Evolutionary conservation across 768 basidiomycete genomes (phyloP), one percentile per base, ranked within the genome.

Genomic region (Collybia sp.): DNA sequence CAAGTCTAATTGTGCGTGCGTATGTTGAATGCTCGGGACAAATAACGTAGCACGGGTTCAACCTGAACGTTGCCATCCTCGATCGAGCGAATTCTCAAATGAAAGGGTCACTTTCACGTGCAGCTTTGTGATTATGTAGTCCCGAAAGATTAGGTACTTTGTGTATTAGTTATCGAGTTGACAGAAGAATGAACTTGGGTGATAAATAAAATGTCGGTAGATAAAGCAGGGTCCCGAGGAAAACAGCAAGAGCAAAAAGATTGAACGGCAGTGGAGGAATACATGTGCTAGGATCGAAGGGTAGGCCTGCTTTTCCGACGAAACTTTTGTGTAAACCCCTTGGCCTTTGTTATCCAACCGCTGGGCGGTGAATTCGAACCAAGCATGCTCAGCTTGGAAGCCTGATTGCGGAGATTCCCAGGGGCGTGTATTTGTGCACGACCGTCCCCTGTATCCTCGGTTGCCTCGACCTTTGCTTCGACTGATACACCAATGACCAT

Each of bases 401-500:
- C 43, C 40, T 70, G 66, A 41, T 62, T 59, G 25, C 65, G 68
- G 20, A 68, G 57, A 1, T 60, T 51, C 6, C 58, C 58, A 3
- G 61, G 56, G 15, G 67, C 64, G 31, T 65, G 63, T 17, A 69
- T 63, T 15, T 60, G 64, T 16, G 59, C 63, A 5, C 57, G 53
- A 31, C 56, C 47, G n/a, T 57, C 58, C 42, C 61, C 62, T 42
- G 50, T 50, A 30, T 50, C 54, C 57, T 57, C 57, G 41, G 57
- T 47, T 2, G 64, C 46, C 44, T 68, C 65, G 10, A 65, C 64
- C 5, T 66, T 76, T 0, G 75, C 75, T 48, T 77, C 69, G 31
- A 79, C 69, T 41, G 72, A 75, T 8, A 79, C 69, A 19, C 66
- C 76, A 30, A 80, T 70, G 38, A 73, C 61, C 50, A 74, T 50